A percentile compares a stretch with the other conserved stretches of the same genome.
phyloP scores from a whole-genome alignment of 2,329 filamentous ascomycete genomes.

The Colletotrichum sojae region DNA sequence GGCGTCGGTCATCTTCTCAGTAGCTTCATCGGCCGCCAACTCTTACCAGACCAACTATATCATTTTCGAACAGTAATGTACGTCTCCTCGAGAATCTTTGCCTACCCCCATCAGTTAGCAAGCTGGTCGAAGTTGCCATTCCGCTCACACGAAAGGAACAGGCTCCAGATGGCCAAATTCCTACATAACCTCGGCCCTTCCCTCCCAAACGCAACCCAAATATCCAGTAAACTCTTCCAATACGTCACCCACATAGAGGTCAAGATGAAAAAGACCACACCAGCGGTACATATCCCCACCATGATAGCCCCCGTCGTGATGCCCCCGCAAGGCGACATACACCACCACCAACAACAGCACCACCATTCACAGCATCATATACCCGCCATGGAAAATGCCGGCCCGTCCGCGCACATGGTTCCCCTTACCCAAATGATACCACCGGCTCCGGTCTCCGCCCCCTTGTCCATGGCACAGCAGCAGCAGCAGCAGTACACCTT shows the following conservation, averaged over 20 bases:
- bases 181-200: slow-evolving; percentile 38
- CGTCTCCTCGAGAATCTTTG: background rate
- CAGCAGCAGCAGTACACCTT: slow-evolving; percentile 21
- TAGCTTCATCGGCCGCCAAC: slow-evolving; percentile 41
- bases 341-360: background rate
- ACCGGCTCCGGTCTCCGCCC: background rate
- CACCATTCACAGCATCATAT: background rate
- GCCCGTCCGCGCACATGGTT: too few species aligned
- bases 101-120: background rate
- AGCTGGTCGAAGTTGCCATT: too few species aligned
- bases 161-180: slow-evolving; percentile 38
- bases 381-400: background rate
- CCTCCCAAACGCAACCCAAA: slow-evolving; percentile 37
- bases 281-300: background rate
- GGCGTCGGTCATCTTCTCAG: slow-evolving; percentile 41
- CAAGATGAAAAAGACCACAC: slow-evolving; percentile 9
- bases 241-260: slow-evolving; percentile 41
- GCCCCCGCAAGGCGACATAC: background rate
- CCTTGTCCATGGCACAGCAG: background rate
- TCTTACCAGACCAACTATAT: slow-evolving; percentile 34
- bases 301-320: background rate
- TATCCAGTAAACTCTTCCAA: slow-evolving; percentile 32
- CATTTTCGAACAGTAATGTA: slow-evolving; percentile 40
- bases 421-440: slow-evolving; percentile 20
- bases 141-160: background rate